A percentile compares a stretch with the other conserved stretches of the same genome.
These are phyloP conservation scores for Yamadazyma aaseri DNA, from an alignment of 1,139 yeast genomes.

Conservation along the genomic window DNA sequence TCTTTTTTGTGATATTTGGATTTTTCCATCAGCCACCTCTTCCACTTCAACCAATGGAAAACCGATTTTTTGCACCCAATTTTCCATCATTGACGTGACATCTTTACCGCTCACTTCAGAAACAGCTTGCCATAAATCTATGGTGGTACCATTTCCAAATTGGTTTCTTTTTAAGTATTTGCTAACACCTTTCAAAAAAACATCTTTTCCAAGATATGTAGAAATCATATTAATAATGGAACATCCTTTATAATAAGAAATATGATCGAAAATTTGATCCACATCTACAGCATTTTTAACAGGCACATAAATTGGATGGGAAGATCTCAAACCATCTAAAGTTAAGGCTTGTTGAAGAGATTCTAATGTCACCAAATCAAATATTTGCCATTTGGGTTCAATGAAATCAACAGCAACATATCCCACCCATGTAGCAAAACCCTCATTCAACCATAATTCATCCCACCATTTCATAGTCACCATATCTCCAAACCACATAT, in stretches of 20 bases:
- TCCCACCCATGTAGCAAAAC: constrained; percentile 87
- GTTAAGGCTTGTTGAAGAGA: constrained; percentile 67
- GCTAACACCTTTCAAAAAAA: constrained; percentile 71
- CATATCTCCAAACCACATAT: constrained; percentile 91
- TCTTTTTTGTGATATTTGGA: constrained; percentile 27
- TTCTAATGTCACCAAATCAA: constrained; percentile 70
- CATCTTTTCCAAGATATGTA: constrained; percentile 63
- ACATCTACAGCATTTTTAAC: constrained; percentile 78
- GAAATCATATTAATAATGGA: constrained; percentile 71
- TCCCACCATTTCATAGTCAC: constrained; percentile 98
- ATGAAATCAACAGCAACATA: constrained; percentile 75
- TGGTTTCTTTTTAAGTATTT: constrained; percentile 66
- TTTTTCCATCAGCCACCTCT: constrained; percentile 11
- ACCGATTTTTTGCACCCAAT: constrained; percentile 83
- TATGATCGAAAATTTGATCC: constrained; percentile 82
- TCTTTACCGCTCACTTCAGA: constrained; percentile 74
- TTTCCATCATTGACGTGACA: constrained; percentile 67
- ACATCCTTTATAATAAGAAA: constrained; percentile 83
- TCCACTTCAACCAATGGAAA: constrained; percentile 74
- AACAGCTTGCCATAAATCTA: constrained; percentile 78
- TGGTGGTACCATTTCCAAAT: constrained; percentile 75
- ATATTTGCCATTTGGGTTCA: constrained; percentile 85
- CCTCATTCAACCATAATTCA: constrained; percentile 88
- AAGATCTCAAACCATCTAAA: constrained; percentile 70
- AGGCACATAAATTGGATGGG: constrained; percentile 87